phyloP scores from a whole-genome alignment of 2,329 filamentous ascomycete genomes.

The Colletotrichum camelliae region DNA sequence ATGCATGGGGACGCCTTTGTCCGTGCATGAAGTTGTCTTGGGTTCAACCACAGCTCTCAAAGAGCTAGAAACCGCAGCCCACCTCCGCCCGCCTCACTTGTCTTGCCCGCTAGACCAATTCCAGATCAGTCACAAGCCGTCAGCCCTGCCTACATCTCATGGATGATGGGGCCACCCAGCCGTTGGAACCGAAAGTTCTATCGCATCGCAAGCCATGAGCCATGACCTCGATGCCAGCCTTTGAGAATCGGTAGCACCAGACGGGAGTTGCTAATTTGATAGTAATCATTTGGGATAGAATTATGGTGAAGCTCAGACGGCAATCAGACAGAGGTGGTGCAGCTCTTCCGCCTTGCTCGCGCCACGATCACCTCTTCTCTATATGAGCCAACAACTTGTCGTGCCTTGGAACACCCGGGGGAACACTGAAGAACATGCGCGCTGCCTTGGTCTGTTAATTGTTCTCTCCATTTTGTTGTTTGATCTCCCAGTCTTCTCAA shows the following conservation, averaged over 20 bases:
- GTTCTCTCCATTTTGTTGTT: not conserved
- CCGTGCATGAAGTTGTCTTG: not conserved
- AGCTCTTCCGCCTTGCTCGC: not conserved
- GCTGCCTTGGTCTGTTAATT: not conserved
- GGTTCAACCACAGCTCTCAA: not conserved
- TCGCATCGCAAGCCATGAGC: not conserved
- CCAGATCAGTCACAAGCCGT: not conserved
- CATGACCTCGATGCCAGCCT: not conserved
- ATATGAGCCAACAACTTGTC: not conserved
- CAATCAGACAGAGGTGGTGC: not conserved
- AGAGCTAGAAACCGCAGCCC: not conserved
- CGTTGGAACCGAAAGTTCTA: not conserved
- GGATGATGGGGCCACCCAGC: not conserved
- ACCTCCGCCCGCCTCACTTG: not conserved
- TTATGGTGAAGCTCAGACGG: not conserved
- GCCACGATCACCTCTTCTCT: not conserved
- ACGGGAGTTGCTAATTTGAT: not conserved
- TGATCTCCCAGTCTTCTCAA: not conserved
- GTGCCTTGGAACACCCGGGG: not conserved
- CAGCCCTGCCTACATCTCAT: not conserved
- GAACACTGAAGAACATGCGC: not conserved
- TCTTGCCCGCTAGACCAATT: not conserved
- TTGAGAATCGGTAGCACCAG: not conserved
- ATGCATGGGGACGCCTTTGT: not conserved
- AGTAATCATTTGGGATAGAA: not conserved